These are phyloP conservation scores for Diacronema lutheri DNA, from an alignment of 78 protist genomes.

Conservation along the genomic window DNA sequence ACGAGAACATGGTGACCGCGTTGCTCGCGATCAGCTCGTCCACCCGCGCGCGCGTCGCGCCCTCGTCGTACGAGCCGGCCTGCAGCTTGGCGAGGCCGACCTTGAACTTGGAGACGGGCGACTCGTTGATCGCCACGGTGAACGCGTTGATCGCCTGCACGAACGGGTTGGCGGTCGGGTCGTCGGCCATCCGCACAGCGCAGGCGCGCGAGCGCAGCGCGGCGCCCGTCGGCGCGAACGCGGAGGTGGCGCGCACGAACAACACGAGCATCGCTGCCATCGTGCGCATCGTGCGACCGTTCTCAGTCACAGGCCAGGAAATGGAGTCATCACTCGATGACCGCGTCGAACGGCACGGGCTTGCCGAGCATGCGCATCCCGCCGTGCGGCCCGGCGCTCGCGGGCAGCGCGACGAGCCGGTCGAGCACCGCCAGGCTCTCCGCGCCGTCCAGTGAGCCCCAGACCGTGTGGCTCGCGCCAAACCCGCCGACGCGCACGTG, in stretches of 20 bases:
- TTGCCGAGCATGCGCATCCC: background rate
- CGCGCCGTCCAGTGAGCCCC: background rate
- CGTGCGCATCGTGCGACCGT: too few species aligned
- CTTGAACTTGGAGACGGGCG: background rate
- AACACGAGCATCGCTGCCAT: too few species aligned
- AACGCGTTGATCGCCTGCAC: background rate
- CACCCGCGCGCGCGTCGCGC: background rate
- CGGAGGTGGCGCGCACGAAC: too few species aligned
- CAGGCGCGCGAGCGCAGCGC: too few species aligned
- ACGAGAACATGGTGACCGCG: background rate
- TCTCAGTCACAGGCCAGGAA: too few species aligned
- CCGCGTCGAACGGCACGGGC: background rate
- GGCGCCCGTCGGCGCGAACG: too few species aligned
- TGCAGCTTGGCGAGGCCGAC: constrained; percentile 4
- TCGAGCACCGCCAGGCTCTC: background rate
- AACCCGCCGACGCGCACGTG: background rate
- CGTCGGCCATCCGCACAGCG: too few species aligned
- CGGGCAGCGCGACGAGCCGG: background rate
- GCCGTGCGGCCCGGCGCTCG: background rate
- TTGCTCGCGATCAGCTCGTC: background rate
- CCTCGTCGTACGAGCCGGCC: background rate
- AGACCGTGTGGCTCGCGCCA: background rate
- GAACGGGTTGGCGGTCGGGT: background rate
- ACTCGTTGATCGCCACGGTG: background rate
- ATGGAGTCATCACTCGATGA: too few species aligned